phyloP scores from a whole-genome alignment of 2,329 filamentous ascomycete species.

The Aureobasidium sp. region DNA sequence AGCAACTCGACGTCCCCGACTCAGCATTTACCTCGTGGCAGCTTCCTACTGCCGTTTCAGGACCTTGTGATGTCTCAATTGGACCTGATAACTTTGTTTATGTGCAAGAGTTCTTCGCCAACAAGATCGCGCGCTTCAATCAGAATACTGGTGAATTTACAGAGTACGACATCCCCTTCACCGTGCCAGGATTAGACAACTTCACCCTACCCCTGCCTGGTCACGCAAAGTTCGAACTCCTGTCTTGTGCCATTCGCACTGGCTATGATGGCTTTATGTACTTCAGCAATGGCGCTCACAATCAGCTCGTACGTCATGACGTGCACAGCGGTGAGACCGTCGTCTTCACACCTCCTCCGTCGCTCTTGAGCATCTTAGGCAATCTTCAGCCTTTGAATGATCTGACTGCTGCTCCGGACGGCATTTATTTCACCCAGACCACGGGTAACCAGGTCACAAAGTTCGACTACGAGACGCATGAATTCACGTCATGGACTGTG shows the following conservation, averaged over 20 bases:
- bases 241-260: background rate
- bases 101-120: conserved; percentile 6
- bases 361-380: conserved; percentile 17
- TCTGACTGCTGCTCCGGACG: conserved; percentile 18
- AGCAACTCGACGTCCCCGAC: background rate
- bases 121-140: conserved; percentile 5
- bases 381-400: conserved; percentile 23
- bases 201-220: background rate
- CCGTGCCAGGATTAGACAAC: background rate
- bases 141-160: conserved; percentile 1
- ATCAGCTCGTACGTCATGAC: conserved; percentile 22
- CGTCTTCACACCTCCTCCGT: conserved; percentile 19
- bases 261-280: conserved; percentile 22
- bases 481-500: conserved; percentile 18
- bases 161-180: conserved; percentile 1
- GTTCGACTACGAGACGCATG: conserved; percentile 18
- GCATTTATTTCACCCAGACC: conserved; percentile 21
- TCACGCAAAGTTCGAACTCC: background rate
- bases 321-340: conserved; percentile 15
- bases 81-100: conserved; percentile 2
- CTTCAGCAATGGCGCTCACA: conserved; percentile 21
- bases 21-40: conserved; percentile 4
- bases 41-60: conserved; percentile 1
- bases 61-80: background rate
- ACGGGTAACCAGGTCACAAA: conserved; percentile 20